Evolutionary conservation across 768 basidiomycete genomes (phyloP), one percentile per base, ranked within the genome.

Genomic region (Pleurotus tuoliensis): DNA sequence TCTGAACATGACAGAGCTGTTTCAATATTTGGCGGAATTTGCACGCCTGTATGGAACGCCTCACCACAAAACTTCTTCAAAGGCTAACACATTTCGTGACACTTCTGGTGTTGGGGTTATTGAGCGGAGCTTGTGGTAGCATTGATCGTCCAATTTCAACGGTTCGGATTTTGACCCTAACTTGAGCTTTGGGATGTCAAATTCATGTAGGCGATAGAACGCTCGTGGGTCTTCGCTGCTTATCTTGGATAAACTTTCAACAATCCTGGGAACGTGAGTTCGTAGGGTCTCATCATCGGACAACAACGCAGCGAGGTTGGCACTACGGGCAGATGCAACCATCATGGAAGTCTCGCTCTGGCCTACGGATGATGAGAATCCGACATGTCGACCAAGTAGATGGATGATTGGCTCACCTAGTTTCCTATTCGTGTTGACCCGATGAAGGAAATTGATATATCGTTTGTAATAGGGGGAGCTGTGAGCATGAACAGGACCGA

Each of bases 221-320:
- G 59, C 63, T 3, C 63, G 52, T 20, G 56, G 18, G 44, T 66
- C 63, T 43, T 66, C 63, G 5, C 30, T 56, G 13, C 34, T 39
- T 9, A 64, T 61, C 2, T 37, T 18, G 4, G 61, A 57, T 37
- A 64, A 22, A 2, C 22, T 30, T 2, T 39, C 27, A 12, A 64
- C 27, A 41, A 61, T 57, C 24, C 58, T 56, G 5, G 8, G 12
- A 3, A 63, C 40, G 5, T 20, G 15, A 3, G 57, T 5, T 13
- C 56, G 51, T 1, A 58, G 9, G 1, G 56, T 34, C 3, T 12
- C 37, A 41, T 63, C 51, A 22, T 64, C 53, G 1, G 60, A 39
- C 3, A 66, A 55, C 8, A 66, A 3, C 0, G 58, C 53, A 4
- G 48, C 20, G 39, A 64, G 53, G 41, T 63, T 66, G 12, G 58